Percentiles rank a stretch among this genome's conserved stretches.
Conservation (phyloP, 805 yeast genomes). For the Wickerhamiella vanderwaltii region DNA sequence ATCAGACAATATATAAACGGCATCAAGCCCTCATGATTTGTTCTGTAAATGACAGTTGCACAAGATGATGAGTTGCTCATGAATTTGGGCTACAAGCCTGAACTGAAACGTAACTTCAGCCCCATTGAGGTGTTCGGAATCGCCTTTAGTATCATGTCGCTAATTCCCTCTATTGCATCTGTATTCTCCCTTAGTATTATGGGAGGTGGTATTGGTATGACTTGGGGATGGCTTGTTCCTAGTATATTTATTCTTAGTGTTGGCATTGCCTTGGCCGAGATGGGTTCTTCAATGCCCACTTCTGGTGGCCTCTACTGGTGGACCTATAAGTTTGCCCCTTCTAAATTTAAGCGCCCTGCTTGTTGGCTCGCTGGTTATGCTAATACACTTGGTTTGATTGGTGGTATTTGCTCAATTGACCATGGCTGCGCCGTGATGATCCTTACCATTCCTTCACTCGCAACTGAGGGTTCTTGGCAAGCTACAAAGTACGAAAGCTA, state of each 20-base stretch:
- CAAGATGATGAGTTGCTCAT: slow-evolving; percentile 25
- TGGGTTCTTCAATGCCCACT: slow-evolving; percentile 61
- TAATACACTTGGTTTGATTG: slow-evolving; percentile 52
- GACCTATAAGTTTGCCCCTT: slow-evolving; percentile 58
- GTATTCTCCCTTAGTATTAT: slow-evolving; percentile 40
- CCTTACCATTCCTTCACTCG: slow-evolving; percentile 28
- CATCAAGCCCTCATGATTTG: slow-evolving; percentile 17
- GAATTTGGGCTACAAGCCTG: slow-evolving; percentile 61
- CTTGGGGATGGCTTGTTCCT: slow-evolving; percentile 66
- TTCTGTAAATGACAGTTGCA: too few relatives aligned
- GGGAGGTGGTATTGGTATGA: slow-evolving; percentile 52
- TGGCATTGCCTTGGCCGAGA: slow-evolving; percentile 51
- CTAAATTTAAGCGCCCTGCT: slow-evolving; percentile 37
- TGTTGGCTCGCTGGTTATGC: slow-evolving; percentile 56
- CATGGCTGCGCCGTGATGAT: slow-evolving; percentile 60
- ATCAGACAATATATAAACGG: too few relatives aligned
- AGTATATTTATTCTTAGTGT: slow-evolving; percentile 42
- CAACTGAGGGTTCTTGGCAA: slow-evolving; percentile 27
- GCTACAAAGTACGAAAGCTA: slow-evolving; percentile 44
- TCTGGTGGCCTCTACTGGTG: slow-evolving; percentile 65
- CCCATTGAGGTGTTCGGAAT: slow-evolving; percentile 57
- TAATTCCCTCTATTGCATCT: slow-evolving; percentile 47
- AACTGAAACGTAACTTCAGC: slow-evolving; percentile 47
- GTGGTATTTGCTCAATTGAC: slow-evolving; percentile 57
- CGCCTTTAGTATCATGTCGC: slow-evolving; percentile 62